Percentiles rank a stretch among this genome's conserved stretches.
phyloP scores from a whole-genome alignment of 2,329 filamentous ascomycete species.

The Coniella lustricola region DNA sequence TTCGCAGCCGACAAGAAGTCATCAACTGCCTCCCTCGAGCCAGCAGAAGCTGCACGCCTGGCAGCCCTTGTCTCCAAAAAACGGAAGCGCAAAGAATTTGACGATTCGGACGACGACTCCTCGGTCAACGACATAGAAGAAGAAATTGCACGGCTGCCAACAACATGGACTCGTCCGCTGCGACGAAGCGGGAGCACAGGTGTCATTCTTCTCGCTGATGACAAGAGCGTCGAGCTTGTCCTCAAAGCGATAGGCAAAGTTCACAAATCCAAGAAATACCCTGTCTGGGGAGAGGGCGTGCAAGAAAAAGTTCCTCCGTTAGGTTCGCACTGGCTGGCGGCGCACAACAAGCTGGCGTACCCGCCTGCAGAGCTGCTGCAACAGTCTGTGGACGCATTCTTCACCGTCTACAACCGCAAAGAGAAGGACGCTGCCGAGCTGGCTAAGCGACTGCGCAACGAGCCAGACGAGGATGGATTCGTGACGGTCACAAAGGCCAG shows the following conservation, averaged over 20 bases:
- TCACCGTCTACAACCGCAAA: slow-evolving; percentile 69
- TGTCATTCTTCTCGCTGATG: slow-evolving; percentile 77
- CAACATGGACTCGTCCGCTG: slow-evolving; percentile 65
- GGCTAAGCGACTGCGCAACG: slow-evolving; percentile 60
- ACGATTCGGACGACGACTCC: slow-evolving; percentile 49
- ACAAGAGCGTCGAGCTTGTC: slow-evolving; percentile 66
- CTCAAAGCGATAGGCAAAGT: slow-evolving; percentile 66
- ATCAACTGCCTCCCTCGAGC: slow-evolving; percentile 33
- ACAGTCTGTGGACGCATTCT: slow-evolving; percentile 73
- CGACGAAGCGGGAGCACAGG: slow-evolving; percentile 71
- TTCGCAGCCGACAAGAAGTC: slow-evolving; percentile 60
- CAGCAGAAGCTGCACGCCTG: slow-evolving; percentile 34
- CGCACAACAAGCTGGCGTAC: slow-evolving; percentile 65
- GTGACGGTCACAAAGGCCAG: slow-evolving; percentile 82
- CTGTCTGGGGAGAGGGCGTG: slow-evolving; percentile 63
- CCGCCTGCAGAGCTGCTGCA: slow-evolving; percentile 63
- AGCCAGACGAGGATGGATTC: slow-evolving; percentile 93
- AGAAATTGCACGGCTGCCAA: slow-evolving; percentile 56
- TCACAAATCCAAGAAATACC: slow-evolving; percentile 50
- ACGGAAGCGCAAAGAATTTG: slow-evolving; percentile 37
- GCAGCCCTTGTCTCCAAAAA: slow-evolving; percentile 38
- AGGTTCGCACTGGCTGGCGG: slow-evolving; percentile 50
- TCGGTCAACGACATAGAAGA: slow-evolving; percentile 49
- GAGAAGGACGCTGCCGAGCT: slow-evolving; percentile 57
- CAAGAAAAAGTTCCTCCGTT: slow-evolving; percentile 49